phyloP scores from a whole-genome alignment of 2,329 filamentous ascomycete genomes.

The Penicillium sp. region DNA sequence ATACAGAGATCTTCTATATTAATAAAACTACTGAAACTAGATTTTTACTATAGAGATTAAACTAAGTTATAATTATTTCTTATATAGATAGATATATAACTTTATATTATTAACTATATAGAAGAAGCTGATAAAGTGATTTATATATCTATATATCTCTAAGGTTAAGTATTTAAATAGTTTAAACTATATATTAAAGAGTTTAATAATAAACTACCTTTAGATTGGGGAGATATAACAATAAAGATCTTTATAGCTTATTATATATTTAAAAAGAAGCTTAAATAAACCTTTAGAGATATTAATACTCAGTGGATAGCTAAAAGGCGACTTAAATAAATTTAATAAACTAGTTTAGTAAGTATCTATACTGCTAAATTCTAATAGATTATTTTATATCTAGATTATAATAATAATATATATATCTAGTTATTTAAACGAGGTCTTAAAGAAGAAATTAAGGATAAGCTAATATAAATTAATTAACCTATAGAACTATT shows the following conservation, averaged over 20 bases:
- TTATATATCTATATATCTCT: slow-evolving; percentile 3
- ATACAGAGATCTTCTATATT: not conserved
- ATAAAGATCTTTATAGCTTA: too few species aligned
- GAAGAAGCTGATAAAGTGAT: slow-evolving; percentile 1
- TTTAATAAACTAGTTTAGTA: too few species aligned
- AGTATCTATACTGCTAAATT: too few species aligned
- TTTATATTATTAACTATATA: not conserved
- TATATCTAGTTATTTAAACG: slow-evolving; percentile 3
- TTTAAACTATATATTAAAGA: slow-evolving; percentile 4
- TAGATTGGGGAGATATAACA: too few species aligned
- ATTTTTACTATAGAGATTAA: slow-evolving; percentile 2
- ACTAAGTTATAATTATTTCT: slow-evolving; percentile 5
- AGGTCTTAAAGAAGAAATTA: slow-evolving; percentile 6
- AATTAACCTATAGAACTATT: not conserved
- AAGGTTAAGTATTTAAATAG: slow-evolving; percentile 3
- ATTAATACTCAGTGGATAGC: too few species aligned
- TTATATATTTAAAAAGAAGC: too few species aligned
- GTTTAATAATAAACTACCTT: slow-evolving; percentile 4
- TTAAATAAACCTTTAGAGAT: too few species aligned
- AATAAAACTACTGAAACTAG: slow-evolving; percentile 1
- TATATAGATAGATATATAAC: slow-evolving; percentile 7
- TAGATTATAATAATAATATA: slow-evolving; percentile 5
- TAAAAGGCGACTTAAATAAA: too few species aligned
- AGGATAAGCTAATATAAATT: slow-evolving; percentile 7
- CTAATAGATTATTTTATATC: too few species aligned